A percentile compares a stretch with the other conserved stretches of the same genome.
Evolutionary conservation across 1,284 basidiomycete species (phyloP).

Genomic region (Ustilago tritici): DNA sequence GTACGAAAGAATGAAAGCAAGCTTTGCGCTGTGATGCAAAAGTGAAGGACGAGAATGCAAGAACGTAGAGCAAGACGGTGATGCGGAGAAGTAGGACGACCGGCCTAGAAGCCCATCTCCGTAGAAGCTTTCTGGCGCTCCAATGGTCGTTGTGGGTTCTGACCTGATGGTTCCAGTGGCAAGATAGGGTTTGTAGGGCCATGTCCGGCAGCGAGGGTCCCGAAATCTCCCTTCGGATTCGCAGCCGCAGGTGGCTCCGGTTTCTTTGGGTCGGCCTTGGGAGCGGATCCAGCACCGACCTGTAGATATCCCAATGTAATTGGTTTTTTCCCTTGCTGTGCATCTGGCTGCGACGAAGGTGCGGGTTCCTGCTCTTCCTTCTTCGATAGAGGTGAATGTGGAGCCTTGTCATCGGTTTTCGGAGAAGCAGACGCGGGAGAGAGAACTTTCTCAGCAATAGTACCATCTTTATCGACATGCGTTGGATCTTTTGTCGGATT

Average conservation of each 20-base stretch:
- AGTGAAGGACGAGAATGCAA: no score
- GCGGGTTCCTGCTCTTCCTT: neutral
- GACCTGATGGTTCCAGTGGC: neutral
- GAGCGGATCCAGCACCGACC: neutral
- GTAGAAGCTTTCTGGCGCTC: conserved; percentile 25
- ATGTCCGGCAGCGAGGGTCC: neutral
- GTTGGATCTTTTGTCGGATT: conserved; percentile 14
- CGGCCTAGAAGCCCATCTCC: conserved; percentile 24
- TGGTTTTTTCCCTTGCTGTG: no score
- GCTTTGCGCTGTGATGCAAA: no score
- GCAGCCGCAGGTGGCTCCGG: neutral
- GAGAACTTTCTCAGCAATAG: conserved; percentile 11
- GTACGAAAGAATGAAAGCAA: no score
- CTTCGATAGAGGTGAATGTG: neutral
- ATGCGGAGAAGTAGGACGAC: no score
- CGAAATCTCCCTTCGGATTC: neutral
- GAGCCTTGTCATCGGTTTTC: neutral
- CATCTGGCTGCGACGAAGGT: neutral
- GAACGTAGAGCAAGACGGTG: no score
- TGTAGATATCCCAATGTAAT: neutral
- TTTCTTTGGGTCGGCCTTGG: neutral
- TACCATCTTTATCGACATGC: conserved; percentile 14
- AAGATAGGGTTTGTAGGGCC: neutral
- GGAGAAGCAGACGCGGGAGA: neutral
- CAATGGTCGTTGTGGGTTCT: neutral